Evolutionary conservation across 495 filamentous ascomycete species (phyloP), one percentile per base, ranked within the genome.

Genomic region (Oidiodendron maius): DNA sequence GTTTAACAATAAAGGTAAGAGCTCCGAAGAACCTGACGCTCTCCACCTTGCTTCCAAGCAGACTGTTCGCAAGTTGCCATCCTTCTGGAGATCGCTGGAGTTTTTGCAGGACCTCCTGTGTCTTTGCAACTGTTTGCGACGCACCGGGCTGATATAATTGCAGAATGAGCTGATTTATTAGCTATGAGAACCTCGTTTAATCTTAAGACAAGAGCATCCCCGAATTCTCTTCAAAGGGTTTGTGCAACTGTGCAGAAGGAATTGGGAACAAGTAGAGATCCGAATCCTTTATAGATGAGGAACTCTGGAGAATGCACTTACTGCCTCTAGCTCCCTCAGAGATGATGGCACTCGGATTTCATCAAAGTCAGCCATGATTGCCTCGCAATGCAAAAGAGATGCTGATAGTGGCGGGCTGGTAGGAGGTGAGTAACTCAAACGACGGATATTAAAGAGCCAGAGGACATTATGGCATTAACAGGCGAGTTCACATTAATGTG

Each of bases 21-120:
- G 91, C 93, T n/a, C 86, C 93, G 62, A 90, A 96, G 70, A 96
- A 98, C 34, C 85, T 81, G 57, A 90, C 80, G 42, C 89, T 80
- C 23, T 83, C 75, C 55, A 82, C 78, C 2, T 75, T 67, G 51
- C 74, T 79, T 24, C 67, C 60, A 16, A 95, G 67, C 11, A 97
- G 73, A 15, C 74, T 75, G 58, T 90, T 78, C 8, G 88, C 90
- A 13, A 97, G 71, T 46, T 85, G 75, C 91, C 91, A 97, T 43
- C 89, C 93, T 58, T 87, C 70, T 0, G 81, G 71, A 4, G 86
- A 84, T 54, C 79, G 78, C 58, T 96, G 91, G 3, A 95, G 69
- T 26, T 69, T 65, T 46, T 89, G 84, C 4, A 98, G 70, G n/a
- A 80, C 76, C 22, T 86, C 78, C 53, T 96, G 84, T 43, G 89